Evolutionary conservation across 2,329 filamentous ascomycete species (phyloP).

Genomic region (Aspergillus sp.): DNA sequence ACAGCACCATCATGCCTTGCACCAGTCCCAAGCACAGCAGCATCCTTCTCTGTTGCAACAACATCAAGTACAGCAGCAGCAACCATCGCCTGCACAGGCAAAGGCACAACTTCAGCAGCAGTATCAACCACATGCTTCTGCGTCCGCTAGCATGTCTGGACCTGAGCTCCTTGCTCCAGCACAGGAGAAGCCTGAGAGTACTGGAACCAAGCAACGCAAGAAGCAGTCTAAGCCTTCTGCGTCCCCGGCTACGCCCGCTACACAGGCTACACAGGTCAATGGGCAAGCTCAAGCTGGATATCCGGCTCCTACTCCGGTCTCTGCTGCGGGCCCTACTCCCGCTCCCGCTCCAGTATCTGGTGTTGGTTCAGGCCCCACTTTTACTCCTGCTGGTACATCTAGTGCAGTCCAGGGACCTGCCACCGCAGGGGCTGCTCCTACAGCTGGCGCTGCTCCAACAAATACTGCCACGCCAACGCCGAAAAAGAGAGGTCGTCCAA

Average conservation of each 20-base stretch:
- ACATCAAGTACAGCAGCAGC: conserved; percentile 19
- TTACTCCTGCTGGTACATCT: background rate
- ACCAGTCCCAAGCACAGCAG: conserved; percentile 20
- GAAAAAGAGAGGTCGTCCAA: conserved; percentile 35
- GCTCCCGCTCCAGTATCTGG: background rate
- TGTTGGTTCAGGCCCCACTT: background rate
- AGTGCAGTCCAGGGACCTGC: background rate
- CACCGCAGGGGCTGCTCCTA: background rate
- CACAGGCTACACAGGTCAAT: conserved; percentile 16
- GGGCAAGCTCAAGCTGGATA: conserved; percentile 16
- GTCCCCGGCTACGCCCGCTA: conserved; percentile 9
- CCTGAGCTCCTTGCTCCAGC: conserved; percentile 6
- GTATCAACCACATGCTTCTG: conserved; percentile 14
- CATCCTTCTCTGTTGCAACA: conserved; percentile 24
- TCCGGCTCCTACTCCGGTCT: background rate
- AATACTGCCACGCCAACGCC: conserved; percentile 12
- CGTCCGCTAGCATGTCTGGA: conserved; percentile 11
- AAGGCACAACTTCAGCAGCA: conserved; percentile 5
- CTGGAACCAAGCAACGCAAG: conserved; percentile 12
- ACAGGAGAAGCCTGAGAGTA: conserved; percentile 12
- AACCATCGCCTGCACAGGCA: conserved; percentile 3
- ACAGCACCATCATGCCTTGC: conserved; percentile 24
- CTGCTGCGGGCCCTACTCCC: background rate
- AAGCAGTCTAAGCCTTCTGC: conserved; percentile 14
- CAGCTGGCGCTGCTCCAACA: background rate